These are phyloP conservation scores for Acacia pycnantha DNA, from an alignment of 331 rosid species.

Conservation along the genomic window DNA sequence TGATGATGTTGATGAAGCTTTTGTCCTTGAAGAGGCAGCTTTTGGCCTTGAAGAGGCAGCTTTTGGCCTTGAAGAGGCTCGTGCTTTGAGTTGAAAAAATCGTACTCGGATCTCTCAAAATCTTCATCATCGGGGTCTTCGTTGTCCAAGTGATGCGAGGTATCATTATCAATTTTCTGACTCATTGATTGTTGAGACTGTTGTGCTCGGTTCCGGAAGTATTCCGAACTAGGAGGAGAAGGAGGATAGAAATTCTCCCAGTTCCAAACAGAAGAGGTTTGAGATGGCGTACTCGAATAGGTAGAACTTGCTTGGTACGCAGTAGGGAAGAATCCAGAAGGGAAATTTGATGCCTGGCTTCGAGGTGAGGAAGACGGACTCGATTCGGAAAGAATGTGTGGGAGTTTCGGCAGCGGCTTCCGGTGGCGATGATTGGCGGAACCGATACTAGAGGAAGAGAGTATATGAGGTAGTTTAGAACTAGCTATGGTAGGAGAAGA, in stretches of 20 bases:
- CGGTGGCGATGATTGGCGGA: conserved; percentile 49
- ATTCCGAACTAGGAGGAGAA: conserved; percentile 59
- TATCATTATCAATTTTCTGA: neutral
- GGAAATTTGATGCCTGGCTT: conserved; percentile 59
- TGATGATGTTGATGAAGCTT: conserved; percentile 1
- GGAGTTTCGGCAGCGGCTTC: conserved; percentile 62
- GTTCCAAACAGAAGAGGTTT: conserved; percentile 91
- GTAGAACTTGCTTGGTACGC: conserved; percentile 71
- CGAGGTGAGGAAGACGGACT: conserved; percentile 58
- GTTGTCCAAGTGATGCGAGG: conserved; percentile 20
- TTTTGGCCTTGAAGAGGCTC: conserved; percentile 1
- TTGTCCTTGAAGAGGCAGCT: neutral
- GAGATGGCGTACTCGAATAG: conserved; percentile 90
- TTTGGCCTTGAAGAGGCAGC: neutral
- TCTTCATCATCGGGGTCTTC: conserved; percentile 38
- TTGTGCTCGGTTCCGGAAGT: conserved; percentile 37
- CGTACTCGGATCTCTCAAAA: conserved; percentile 76
- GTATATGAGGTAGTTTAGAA: conserved; percentile 66
- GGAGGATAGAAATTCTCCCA: conserved; percentile 98
- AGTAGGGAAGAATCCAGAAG: conserved; percentile 47
- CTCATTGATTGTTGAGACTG: conserved; percentile 15
- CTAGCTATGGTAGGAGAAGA: conserved; percentile 53
- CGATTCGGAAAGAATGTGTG: conserved; percentile 90
- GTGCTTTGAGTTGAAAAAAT: conserved; percentile 46
- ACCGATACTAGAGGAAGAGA: conserved; percentile 38